Conservation (phyloP, 345 rosid genomes). For the Melaleuca quinquenervia region DNA sequence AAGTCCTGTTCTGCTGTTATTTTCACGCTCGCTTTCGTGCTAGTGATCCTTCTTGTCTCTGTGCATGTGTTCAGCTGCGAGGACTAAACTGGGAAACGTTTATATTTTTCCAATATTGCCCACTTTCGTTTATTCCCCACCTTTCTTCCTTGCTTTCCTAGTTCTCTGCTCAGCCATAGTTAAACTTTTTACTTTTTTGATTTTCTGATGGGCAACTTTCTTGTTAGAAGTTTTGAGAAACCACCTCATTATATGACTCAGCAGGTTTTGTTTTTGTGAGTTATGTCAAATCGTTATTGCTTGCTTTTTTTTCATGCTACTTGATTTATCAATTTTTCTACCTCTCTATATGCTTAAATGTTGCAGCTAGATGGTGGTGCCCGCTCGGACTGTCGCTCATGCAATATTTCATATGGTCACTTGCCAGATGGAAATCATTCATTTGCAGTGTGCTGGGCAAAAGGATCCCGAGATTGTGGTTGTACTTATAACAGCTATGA, state of each 20-base stretch:
- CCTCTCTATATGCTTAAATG: not conserved
- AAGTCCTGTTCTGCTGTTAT: not conserved
- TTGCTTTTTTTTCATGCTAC: not conserved
- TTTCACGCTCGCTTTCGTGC: too few relatives aligned
- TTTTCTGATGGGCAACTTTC: not conserved
- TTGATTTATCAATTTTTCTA: not conserved
- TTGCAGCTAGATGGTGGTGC: slow-evolving; percentile 61
- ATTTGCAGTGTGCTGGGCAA: slow-evolving; percentile 56
- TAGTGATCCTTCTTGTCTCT: too few relatives aligned
- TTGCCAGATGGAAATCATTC: slow-evolving; percentile 70
- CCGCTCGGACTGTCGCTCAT: slow-evolving; percentile 27
- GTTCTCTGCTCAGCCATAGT: not conserved
- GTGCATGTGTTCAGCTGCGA: too few relatives aligned
- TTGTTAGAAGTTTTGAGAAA: too few relatives aligned
- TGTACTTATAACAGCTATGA: slow-evolving; percentile 52
- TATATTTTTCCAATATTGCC: too few relatives aligned
- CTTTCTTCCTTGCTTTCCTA: too few relatives aligned
- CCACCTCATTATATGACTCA: too few relatives aligned
- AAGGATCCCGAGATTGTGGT: slow-evolving; percentile 32
- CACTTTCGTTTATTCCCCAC: too few relatives aligned
- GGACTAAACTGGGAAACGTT: too few relatives aligned
- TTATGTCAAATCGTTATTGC: too few relatives aligned
- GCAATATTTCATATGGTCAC: slow-evolving; percentile 27
- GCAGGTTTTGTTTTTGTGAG: too few relatives aligned
- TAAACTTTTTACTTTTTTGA: not conserved